phyloP scores from a whole-genome alignment of 2,329 filamentous ascomycete genomes.

The Xylariaceae sp. region DNA sequence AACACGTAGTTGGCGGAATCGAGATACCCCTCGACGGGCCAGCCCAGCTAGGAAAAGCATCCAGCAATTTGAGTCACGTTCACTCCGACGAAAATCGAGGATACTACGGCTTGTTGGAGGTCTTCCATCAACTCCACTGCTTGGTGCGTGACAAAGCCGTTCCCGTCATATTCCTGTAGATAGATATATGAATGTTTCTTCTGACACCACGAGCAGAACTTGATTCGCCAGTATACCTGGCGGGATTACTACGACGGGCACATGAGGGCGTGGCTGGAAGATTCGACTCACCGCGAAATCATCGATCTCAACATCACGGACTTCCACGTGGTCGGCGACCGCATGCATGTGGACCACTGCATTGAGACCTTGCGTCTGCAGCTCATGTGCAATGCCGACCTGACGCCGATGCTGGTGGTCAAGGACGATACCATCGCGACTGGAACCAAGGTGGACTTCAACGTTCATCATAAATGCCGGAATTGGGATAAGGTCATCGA shows the following conservation, averaged over 20 bases:
- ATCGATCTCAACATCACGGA: not conserved
- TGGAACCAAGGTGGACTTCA: slow-evolving; percentile 6
- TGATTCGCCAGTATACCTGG: slow-evolving; percentile 11
- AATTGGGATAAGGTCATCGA: slow-evolving; percentile 1
- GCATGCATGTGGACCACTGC: no score
- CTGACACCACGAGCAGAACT: slow-evolving; percentile 1
- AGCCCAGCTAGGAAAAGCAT: no score
- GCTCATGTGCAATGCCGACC: no score
- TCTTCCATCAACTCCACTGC: no score
- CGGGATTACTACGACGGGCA: slow-evolving; percentile 8
- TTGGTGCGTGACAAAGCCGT: no score
- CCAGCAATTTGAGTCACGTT: no score
- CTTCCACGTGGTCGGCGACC: no score
- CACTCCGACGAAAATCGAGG: no score
- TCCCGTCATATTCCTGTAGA: no score
- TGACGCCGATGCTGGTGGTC: not conserved
- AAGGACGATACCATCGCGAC: not conserved
- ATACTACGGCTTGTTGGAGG: no score
- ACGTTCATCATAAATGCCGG: slow-evolving; percentile 9
- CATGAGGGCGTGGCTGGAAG: not conserved
- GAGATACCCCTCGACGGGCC: slow-evolving; percentile 5
- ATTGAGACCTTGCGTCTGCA: no score
- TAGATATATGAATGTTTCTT: no score
- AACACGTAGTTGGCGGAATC: not conserved
- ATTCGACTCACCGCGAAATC: not conserved